Evolutionary conservation across 2,329 filamentous ascomycete species (phyloP), one percentile per base, ranked within the genome.

Genomic region (Fusarium xylarioides): DNA sequence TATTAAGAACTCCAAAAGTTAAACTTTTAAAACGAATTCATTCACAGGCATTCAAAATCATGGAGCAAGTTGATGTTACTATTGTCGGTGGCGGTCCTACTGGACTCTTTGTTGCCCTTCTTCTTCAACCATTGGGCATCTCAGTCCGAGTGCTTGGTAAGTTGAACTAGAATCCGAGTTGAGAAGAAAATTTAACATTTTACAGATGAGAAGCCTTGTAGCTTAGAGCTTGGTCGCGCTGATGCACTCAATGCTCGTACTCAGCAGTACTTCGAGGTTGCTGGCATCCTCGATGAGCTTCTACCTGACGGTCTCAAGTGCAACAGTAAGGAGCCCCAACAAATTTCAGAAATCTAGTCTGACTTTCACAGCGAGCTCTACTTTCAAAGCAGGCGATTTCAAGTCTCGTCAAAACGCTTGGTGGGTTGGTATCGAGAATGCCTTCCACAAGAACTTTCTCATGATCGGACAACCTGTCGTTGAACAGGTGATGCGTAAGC

Each of bases 401-500:
- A 84, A 82, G 52, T 85, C 85, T 32, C 81, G 84, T 2, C 85
- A 86, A 58, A 86, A 81, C 68, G 77, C 83, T 23, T 87, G 85
- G 85, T 86, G 85, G 85, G 82, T 83, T 15, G 77, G 82, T 19
- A 81, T 87, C 9, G 79, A 85, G 52, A 81, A 86, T 70, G 81
- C 81, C 8, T 75, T 83, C 28, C 84, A 85, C 74, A 85, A 82
- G 68, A 86, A 86, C 69, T 86, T 87, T 28, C 79, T 87, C 49
- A 86, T 87, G 85, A 83, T 87, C 56, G 85, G 85, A 10, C 85
- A 87, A 68, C 83, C 85, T 1, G 82, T 82, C 15, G 80, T 87
- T 1, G 85, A 87, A 71, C 74, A 78, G 9, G 76, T 81, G 2
- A 77, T 87, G n/a, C 72, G 77, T n/a, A 68, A 68, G 2, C 78